Percentiles rank a stretch among this genome's conserved stretches.
Conservation (phyloP, 2,329 filamentous ascomycete species). For the Beauveria asiatica region DNA sequence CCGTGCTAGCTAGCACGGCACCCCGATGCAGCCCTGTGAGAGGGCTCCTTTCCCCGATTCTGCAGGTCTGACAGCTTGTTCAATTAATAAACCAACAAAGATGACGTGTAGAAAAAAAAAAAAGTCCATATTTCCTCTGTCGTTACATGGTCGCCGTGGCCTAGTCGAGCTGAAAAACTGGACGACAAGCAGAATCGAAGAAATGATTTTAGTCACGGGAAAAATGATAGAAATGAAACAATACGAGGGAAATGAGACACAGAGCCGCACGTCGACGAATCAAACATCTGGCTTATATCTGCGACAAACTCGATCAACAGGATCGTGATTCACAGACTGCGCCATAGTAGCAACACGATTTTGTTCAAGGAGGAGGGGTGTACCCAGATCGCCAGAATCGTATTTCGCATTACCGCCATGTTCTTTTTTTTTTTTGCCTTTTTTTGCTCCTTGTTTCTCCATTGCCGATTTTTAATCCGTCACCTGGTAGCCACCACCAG, state of each 20-base stretch:
- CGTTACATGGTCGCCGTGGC: too few species aligned
- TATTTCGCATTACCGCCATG: neutral
- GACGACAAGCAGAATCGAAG: too few species aligned
- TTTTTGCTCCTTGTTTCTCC: neutral
- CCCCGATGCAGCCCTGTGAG: conserved; percentile 3
- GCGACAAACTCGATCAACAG: neutral
- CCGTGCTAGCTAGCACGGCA: neutral
- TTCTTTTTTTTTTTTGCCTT: neutral
- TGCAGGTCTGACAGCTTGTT: neutral
- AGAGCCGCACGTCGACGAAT: neutral
- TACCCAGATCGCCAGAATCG: neutral
- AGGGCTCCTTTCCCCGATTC: neutral
- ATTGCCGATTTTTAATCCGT: neutral
- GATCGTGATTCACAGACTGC: neutral
- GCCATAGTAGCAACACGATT: neutral
- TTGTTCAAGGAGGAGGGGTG: neutral
- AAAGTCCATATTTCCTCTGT: neutral
- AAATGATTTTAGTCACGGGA: too few species aligned
- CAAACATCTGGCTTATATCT: neutral
- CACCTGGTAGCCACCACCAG: neutral
- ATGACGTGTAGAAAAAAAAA: neutral
- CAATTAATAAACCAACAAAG: too few species aligned
- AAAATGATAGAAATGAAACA: neutral
- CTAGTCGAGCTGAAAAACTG: too few species aligned
- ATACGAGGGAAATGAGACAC: too few species aligned